These are phyloP conservation scores for Scheffersomyces illinoinensis DNA, from an alignment of 1,139 yeast species.

Conservation along the genomic window DNA sequence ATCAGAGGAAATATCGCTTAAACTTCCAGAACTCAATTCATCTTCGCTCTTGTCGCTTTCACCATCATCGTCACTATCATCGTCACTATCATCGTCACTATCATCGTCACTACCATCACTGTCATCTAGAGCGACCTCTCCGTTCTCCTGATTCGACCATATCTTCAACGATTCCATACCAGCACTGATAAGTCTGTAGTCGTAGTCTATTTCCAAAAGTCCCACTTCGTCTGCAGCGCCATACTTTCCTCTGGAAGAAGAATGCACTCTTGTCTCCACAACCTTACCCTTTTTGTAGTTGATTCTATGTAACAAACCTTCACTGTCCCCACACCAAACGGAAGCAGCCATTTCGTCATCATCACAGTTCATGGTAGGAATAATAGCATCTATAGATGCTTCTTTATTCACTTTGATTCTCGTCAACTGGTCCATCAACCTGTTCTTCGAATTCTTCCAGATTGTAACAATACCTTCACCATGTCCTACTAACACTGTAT, in stretches of 20 bases:
- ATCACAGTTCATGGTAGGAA: slow-evolving; percentile 75
- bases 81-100: slow-evolving; percentile 21
- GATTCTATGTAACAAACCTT: slow-evolving; percentile 73
- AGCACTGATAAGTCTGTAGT: slow-evolving; percentile 75
- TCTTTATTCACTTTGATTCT: slow-evolving; percentile 69
- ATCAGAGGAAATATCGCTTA: slow-evolving; percentile 3
- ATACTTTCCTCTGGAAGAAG: slow-evolving; percentile 43
- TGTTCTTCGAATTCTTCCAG: slow-evolving; percentile 77
- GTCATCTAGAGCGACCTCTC: slow-evolving; percentile 14
- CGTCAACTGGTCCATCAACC: slow-evolving; percentile 76
- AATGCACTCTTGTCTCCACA: slow-evolving; percentile 68
- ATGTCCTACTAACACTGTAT: slow-evolving; percentile 71
- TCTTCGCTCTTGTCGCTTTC: slow-evolving; percentile 11
- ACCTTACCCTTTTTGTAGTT: slow-evolving; percentile 66
- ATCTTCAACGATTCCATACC: slow-evolving; percentile 80
- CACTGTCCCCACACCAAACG: slow-evolving; percentile 84
- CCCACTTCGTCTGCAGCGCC: slow-evolving; percentile 62
- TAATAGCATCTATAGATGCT: slow-evolving; percentile 76
- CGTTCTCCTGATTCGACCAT: slow-evolving; percentile 51
- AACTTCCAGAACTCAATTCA: slow-evolving; percentile 1
- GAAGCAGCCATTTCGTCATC: slow-evolving; percentile 49
- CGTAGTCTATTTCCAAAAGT: slow-evolving; percentile 73
- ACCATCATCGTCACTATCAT: slow-evolving; percentile 20
- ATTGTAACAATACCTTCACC: slow-evolving; percentile 90
- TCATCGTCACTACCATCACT: slow-evolving; percentile 20